phyloP scores from a whole-genome alignment of 75 land plant species.

The Sequoiadendron giganteum region DNA sequence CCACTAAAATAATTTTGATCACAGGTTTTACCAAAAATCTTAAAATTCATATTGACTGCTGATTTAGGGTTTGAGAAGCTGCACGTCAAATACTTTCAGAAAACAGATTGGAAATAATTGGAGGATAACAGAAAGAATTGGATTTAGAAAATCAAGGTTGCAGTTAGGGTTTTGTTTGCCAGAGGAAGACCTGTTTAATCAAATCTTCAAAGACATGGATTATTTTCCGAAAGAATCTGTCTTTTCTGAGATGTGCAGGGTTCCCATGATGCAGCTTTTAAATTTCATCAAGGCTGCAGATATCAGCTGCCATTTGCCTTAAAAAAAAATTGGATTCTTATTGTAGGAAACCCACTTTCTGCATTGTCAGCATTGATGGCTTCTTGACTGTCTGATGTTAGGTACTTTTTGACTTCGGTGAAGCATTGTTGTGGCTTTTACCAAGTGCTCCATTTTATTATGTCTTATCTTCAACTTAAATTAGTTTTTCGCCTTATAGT shows the following conservation, averaged over 20 bases:
- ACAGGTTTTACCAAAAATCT: no score
- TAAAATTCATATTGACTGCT: not conserved
- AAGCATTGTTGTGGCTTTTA: no score
- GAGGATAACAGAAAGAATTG: constrained; percentile 61
- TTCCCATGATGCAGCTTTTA: constrained; percentile 63
- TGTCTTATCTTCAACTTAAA: not conserved
- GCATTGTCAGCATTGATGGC: no score
- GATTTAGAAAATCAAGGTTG: constrained; percentile 30
- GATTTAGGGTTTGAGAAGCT: constrained; percentile 58
- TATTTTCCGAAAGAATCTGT: not conserved
- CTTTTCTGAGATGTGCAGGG: constrained; percentile 43
- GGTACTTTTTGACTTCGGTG: no score
- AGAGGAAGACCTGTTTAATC: constrained; percentile 24
- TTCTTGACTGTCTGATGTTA: no score
- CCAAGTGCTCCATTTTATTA: no score
- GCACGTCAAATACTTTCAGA: constrained; percentile 70
- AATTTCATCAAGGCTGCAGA: constrained; percentile 68
- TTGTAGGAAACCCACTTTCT: no score
- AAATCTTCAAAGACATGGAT: constrained; percentile 17
- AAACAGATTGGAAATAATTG: constrained; percentile 56
- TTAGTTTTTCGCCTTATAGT: not conserved
- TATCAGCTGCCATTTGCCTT: constrained; percentile 41
- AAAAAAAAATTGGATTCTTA: constrained; percentile 71
- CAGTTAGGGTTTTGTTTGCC: constrained; percentile 23
- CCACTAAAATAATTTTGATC: no score